Evolutionary conservation across 2,329 filamentous ascomycete genomes (phyloP).

Genomic region (Colletotrichum sp.): DNA sequence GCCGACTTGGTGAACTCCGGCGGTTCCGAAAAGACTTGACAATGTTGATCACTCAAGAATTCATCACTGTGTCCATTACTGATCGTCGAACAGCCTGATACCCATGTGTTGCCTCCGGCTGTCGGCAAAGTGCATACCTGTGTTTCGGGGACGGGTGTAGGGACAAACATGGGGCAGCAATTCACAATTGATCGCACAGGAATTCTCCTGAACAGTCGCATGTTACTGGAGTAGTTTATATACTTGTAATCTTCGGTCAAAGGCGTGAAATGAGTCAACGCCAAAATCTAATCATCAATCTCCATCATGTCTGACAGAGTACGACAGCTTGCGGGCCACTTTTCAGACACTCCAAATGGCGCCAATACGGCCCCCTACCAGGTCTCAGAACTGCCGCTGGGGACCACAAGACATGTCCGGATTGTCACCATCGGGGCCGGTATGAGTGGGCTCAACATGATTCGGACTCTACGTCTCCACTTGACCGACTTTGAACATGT

Average conservation of each 20-base stretch:
- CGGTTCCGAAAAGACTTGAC: neutral
- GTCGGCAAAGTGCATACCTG: neutral
- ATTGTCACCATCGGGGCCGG: conserved; percentile 31
- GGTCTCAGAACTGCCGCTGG: neutral
- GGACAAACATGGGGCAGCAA: neutral
- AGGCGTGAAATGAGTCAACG: neutral
- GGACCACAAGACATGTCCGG: conserved; percentile 7
- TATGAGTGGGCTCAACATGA: conserved; percentile 30
- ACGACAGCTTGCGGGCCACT: neutral
- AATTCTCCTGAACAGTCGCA: neutral
- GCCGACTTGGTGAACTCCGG: neutral
- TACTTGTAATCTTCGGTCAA: neutral
- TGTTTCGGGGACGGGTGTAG: neutral
- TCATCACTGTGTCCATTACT: neutral
- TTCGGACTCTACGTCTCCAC: conserved; percentile 46
- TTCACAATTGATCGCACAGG: neutral
- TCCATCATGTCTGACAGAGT: neutral
- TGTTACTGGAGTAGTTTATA: neutral
- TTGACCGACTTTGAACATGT: conserved; percentile 47
- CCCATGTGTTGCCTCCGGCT: neutral
- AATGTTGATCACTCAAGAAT: neutral
- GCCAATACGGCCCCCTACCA: neutral
- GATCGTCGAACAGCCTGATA: neutral
- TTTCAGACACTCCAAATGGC: neutral
- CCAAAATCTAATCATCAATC: neutral